phyloP scores from a whole-genome alignment of 78 protist genomes.

The Isochrysis galbana region DNA sequence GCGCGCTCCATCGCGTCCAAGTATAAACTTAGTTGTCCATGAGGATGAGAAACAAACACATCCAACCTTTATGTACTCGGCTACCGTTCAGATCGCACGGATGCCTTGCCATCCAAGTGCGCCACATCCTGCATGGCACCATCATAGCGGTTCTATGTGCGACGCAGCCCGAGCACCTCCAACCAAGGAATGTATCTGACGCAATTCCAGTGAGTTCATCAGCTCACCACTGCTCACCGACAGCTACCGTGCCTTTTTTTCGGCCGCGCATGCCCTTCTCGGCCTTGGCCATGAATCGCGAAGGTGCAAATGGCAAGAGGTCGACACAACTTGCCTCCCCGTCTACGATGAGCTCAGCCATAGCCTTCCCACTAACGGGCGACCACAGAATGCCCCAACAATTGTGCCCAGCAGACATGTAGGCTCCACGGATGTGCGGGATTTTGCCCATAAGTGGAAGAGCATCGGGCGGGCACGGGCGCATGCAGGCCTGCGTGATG shows the following conservation, averaged over 20 bases:
- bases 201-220: neutral
- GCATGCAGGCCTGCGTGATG: constrained; percentile 39
- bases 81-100: too few relatives aligned
- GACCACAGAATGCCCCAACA: constrained; percentile 55
- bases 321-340: constrained; percentile 31
- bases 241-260: neutral
- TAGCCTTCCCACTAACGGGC: constrained; percentile 18
- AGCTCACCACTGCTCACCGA: constrained; percentile 42
- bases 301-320: constrained; percentile 23
- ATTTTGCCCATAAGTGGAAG: constrained; percentile 19
- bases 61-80: too few relatives aligned
- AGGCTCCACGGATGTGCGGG: constrained; percentile 16
- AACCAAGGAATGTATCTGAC: too few relatives aligned
- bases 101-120: too few relatives aligned
- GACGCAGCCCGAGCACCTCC: too few relatives aligned
- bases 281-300: neutral
- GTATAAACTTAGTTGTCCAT: too few relatives aligned
- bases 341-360: constrained; percentile 39
- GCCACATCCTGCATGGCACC: too few relatives aligned
- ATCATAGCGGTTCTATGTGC: too few relatives aligned
- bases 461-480: constrained; percentile 51
- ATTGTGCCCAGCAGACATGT: constrained; percentile 36
- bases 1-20: too few relatives aligned
- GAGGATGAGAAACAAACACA: too few relatives aligned
- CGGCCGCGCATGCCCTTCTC: constrained; percentile 22